These are phyloP conservation scores for Chrysoporthe cubensis DNA, from an alignment of 2,329 filamentous ascomycete genomes.

Conservation along the genomic window DNA sequence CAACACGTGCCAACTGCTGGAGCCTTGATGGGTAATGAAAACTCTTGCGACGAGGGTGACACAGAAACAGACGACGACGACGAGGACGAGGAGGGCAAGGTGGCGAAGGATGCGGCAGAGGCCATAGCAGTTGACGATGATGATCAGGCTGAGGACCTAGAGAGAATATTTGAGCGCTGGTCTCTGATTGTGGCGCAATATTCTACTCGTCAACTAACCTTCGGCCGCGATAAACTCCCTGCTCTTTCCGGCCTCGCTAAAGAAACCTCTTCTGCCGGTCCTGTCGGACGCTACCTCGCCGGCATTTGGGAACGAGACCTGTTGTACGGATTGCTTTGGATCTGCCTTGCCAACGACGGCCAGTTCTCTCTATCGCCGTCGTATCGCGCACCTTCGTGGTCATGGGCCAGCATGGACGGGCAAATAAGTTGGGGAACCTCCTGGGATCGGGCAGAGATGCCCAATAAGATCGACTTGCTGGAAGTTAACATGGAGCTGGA, in stretches of 20 bases:
- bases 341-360: not conserved
- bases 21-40: not conserved
- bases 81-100: not conserved
- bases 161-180: not conserved
- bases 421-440: not conserved
- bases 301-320: conserved; percentile 7
- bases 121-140: not conserved
- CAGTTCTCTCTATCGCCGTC: not conserved
- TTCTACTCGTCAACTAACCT: not conserved
- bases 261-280: not conserved
- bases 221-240: not conserved
- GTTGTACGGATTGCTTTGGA: not conserved
- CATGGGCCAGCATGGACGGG: not conserved
- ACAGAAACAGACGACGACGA: not conserved
- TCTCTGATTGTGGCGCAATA: not conserved
- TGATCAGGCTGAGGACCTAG: not conserved
- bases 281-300: conserved; percentile 4
- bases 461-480: not conserved
- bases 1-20: not conserved
- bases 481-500: not conserved
- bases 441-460: not conserved
- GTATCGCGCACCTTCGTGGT: conserved; percentile 7
- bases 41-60: not conserved
- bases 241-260: not conserved
- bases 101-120: not conserved